These are phyloP conservation scores for Glonium stellatum DNA, from an alignment of 495 filamentous ascomycete species.

Conservation along the genomic window DNA sequence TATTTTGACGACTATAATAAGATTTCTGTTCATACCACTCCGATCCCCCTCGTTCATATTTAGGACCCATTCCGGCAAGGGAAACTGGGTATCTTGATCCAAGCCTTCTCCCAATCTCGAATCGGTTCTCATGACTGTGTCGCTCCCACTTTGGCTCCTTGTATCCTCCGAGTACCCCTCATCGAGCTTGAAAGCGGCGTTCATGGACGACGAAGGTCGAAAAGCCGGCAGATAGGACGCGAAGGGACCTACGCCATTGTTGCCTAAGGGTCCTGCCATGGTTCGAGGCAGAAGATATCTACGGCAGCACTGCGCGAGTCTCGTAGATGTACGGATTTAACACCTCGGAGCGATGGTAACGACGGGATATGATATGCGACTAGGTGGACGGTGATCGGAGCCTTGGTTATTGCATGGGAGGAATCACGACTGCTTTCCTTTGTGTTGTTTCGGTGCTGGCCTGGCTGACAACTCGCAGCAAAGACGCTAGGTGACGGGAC, in stretches of 20 bases:
- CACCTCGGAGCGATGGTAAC: no score
- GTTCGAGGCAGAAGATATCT: background rate
- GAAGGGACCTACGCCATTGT: slow-evolving; percentile 9
- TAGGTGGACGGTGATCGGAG: background rate
- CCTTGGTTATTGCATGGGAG: background rate
- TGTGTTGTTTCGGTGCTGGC: background rate
- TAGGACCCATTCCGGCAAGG: slow-evolving; percentile 48
- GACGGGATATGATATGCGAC: background rate
- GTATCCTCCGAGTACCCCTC: slow-evolving; percentile 64
- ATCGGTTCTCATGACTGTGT: slow-evolving; percentile 35
- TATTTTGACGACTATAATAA: background rate
- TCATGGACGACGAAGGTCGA: slow-evolving; percentile 23
- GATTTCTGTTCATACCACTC: slow-evolving; percentile 43
- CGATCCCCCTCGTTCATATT: slow-evolving; percentile 47
- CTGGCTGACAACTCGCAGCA: background rate
- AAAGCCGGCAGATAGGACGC: slow-evolving; percentile 24
- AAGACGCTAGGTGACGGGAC: background rate
- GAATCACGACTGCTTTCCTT: background rate
- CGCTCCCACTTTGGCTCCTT: slow-evolving; percentile 47
- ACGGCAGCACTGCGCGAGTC: background rate
- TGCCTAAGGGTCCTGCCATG: background rate
- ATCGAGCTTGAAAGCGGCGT: slow-evolving; percentile 38
- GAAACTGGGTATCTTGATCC: slow-evolving; percentile 17
- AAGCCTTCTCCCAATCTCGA: slow-evolving; percentile 24
- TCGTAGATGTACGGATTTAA: background rate